These are phyloP conservation scores for Chaetomium sp. DNA, from an alignment of 2,329 filamentous ascomycete genomes.

Conservation along the genomic window DNA sequence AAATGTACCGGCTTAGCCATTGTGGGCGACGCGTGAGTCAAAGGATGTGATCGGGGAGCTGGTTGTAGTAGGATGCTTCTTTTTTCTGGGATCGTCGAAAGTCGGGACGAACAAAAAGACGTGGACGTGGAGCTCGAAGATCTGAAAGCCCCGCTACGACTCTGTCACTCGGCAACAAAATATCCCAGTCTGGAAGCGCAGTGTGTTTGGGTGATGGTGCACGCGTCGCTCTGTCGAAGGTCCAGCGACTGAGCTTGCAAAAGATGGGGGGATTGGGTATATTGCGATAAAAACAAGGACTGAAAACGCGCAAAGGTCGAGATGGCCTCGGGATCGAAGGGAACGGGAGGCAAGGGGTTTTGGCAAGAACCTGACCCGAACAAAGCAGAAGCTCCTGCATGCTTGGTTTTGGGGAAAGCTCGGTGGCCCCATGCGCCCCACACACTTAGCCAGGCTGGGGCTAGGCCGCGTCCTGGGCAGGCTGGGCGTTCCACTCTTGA, in stretches of 20 bases:
- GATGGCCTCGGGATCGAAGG: constrained; percentile 4
- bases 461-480: constrained; percentile 23
- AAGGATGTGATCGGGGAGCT: background rate
- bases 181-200: background rate
- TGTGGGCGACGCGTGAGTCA: constrained; percentile 12
- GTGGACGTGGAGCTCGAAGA: constrained; percentile 7
- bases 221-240: constrained; percentile 6
- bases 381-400: constrained; percentile 20
- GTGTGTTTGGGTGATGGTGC: background rate
- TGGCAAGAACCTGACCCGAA: constrained; percentile 17
- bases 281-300: background rate
- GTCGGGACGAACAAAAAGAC: constrained; percentile 2
- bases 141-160: constrained; percentile 8
- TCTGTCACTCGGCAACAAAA: constrained; percentile 14
- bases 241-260: background rate
- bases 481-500: constrained; percentile 24
- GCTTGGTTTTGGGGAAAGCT: constrained; percentile 25
- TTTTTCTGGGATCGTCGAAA: background rate
- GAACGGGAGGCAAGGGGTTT: constrained; percentile 26
- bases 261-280: background rate
- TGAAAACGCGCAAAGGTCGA: background rate
- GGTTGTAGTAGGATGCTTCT: background rate
- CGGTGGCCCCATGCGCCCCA: constrained; percentile 15
- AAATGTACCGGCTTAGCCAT: constrained; percentile 36
- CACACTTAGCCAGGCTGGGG: constrained; percentile 10